Percentiles rank a stretch among this genome's conserved stretches.
These are phyloP conservation scores for Xerocomellus intermedius DNA, from an alignment of 768 basidiomycete species.

Conservation along the genomic window DNA sequence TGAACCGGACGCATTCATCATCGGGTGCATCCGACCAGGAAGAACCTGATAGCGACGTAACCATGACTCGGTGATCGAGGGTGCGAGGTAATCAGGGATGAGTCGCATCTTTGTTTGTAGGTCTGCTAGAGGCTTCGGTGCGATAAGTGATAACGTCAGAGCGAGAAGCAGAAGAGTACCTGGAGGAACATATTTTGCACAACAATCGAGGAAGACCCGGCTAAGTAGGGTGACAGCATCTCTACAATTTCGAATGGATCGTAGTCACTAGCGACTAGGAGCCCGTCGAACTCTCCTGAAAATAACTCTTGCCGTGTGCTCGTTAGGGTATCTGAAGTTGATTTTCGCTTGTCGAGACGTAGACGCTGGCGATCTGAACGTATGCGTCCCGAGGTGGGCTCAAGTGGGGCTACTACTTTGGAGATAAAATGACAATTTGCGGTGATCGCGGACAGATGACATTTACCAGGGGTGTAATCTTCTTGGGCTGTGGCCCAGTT, in stretches of 20 bases:
- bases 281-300: slow-evolving; percentile 85
- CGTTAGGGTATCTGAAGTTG: slow-evolving; percentile 58
- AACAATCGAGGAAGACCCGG: slow-evolving; percentile 83
- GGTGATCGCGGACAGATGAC: neutral
- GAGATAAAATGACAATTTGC: slow-evolving; percentile 2
- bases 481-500: slow-evolving; percentile 92
- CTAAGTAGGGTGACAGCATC: slow-evolving; percentile 69
- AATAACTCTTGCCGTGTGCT: slow-evolving; percentile 78
- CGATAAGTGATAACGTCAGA: slow-evolving; percentile 7
- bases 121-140: slow-evolving; percentile 65
- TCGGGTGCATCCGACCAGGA: slow-evolving; percentile 95
- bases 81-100: slow-evolving; percentile 66
- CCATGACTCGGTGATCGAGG: slow-evolving; percentile 84
- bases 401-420: slow-evolving; percentile 58
- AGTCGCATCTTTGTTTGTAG: slow-evolving; percentile 70
- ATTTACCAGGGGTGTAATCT: slow-evolving; percentile 65
- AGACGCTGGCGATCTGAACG: slow-evolving; percentile 71
- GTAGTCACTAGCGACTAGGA: slow-evolving; percentile 81
- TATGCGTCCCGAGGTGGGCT: slow-evolving; percentile 54
- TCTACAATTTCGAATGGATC: slow-evolving; percentile 82
- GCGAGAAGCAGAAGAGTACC: slow-evolving; percentile 37
- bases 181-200: slow-evolving; percentile 83
- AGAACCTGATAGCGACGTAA: slow-evolving; percentile 89
- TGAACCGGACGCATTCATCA: slow-evolving; percentile 85
- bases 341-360: slow-evolving; percentile 75